A percentile compares a stretch with the other conserved stretches of the same genome.
Evolutionary conservation across 441 rosid genomes (phyloP).

Genomic region (Metrosideros polymorpha): DNA sequence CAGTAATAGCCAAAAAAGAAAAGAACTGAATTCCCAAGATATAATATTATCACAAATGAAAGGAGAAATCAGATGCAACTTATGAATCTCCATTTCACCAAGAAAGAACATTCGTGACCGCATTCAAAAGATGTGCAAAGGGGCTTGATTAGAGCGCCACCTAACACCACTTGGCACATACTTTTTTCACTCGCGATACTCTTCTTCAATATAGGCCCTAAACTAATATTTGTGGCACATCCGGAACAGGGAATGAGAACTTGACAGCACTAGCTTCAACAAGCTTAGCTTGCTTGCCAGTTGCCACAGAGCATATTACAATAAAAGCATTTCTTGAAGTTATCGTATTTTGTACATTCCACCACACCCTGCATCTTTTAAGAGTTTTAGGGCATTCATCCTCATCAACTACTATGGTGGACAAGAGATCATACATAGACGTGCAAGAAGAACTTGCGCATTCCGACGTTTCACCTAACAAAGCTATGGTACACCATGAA

Average conservation of each 20-base stretch:
- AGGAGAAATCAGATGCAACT: no score
- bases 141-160: neutral
- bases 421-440: neutral
- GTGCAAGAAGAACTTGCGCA: neutral
- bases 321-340: neutral
- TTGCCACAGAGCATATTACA: neutral
- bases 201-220: neutral
- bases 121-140: neutral
- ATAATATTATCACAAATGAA: neutral
- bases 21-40: neutral
- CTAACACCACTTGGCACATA: neutral
- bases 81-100: no score
- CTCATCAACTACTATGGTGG: neutral
- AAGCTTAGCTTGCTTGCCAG: neutral
- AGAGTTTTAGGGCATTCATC: neutral
- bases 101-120: neutral
- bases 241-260: neutral
- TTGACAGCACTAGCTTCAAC: neutral
- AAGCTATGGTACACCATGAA: neutral
- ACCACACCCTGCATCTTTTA: neutral
- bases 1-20: neutral
- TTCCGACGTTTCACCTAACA: neutral
- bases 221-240: neutral
- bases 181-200: neutral
- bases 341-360: neutral